Conservation (phyloP, 2,329 filamentous ascomycete species). For the Epichloe sibirici region DNA sequence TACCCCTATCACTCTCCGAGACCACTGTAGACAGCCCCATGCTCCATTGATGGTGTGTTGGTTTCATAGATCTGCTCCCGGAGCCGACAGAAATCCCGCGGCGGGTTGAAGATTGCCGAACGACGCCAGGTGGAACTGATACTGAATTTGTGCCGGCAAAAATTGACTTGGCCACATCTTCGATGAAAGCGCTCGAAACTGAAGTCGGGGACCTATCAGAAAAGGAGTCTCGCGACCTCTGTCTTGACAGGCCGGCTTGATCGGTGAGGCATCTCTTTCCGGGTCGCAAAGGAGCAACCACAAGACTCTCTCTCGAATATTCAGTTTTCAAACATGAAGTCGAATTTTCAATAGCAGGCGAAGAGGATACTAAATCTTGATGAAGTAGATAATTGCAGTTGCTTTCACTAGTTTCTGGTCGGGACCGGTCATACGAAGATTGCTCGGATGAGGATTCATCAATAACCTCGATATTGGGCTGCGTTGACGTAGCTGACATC, state of each 20-base stretch:
- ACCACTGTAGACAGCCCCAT: slow-evolving; percentile 51
- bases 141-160: slow-evolving; percentile 18
- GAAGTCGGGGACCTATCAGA: slow-evolving; percentile 43
- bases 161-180: slow-evolving; percentile 29
- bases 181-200: slow-evolving; percentile 40
- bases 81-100: background rate
- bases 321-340: slow-evolving; percentile 15
- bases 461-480: slow-evolving; percentile 39
- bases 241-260: slow-evolving; percentile 34
- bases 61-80: slow-evolving; percentile 2
- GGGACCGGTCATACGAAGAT: slow-evolving; percentile 23
- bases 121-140: slow-evolving; percentile 7
- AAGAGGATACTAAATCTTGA: slow-evolving; percentile 26
- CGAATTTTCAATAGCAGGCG: background rate
- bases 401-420: slow-evolving; percentile 25
- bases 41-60: slow-evolving; percentile 47
- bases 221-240: slow-evolving; percentile 41
- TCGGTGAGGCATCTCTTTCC: slow-evolving; percentile 35
- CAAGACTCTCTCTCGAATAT: slow-evolving; percentile 49
- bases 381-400: slow-evolving; percentile 44
- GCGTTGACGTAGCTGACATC: slow-evolving; percentile 28
- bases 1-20: slow-evolving; percentile 47
- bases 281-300: slow-evolving; percentile 43
- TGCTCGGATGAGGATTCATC: slow-evolving; percentile 34
- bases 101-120: background rate